Conservation (phyloP, 2,329 filamentous ascomycete genomes). For the Monilinia fructicola region DNA sequence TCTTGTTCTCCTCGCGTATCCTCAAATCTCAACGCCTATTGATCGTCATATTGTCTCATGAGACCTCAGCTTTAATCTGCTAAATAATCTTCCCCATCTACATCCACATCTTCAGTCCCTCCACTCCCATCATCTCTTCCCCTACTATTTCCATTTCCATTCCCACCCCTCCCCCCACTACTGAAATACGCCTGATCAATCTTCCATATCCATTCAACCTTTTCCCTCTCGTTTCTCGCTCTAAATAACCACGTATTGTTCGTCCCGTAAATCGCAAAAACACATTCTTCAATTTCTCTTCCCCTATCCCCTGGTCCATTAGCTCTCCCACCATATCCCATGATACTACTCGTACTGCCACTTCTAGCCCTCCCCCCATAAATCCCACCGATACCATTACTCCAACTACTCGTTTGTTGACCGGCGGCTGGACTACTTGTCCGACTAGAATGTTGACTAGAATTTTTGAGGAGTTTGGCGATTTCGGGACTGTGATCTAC, state of each 20-base stretch:
- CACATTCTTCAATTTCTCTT: conserved; percentile 43
- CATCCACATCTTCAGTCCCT: background rate
- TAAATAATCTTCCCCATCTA: conserved; percentile 16
- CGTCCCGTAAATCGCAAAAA: conserved; percentile 92
- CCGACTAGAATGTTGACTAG: background rate
- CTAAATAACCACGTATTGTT: conserved; percentile 96
- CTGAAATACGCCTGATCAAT: conserved; percentile 68
- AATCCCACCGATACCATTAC: conserved; percentile 30
- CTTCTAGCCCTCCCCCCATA: conserved; percentile 4
- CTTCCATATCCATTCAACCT: conserved; percentile 94
- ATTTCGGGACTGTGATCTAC: conserved; percentile 91
- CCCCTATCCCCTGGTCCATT: conserved; percentile 36
- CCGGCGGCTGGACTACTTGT: background rate
- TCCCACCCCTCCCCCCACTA: conserved; percentile 21
- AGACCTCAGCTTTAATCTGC: background rate
- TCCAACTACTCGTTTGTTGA: conserved; percentile 30
- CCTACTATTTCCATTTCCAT: conserved; percentile 5
- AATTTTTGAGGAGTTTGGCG: conserved; percentile 62
- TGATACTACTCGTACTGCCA: conserved; percentile 11
- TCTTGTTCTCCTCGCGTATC: too few relatives aligned
- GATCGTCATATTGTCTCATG: too few relatives aligned
- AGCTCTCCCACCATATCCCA: conserved; percentile 2
- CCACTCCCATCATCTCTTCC: conserved; percentile 1
- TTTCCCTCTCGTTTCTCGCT: conserved; percentile 82
- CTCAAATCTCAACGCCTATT: too few relatives aligned